Conservation (phyloP, 768 basidiomycete genomes). For the Epithele typhae region DNA sequence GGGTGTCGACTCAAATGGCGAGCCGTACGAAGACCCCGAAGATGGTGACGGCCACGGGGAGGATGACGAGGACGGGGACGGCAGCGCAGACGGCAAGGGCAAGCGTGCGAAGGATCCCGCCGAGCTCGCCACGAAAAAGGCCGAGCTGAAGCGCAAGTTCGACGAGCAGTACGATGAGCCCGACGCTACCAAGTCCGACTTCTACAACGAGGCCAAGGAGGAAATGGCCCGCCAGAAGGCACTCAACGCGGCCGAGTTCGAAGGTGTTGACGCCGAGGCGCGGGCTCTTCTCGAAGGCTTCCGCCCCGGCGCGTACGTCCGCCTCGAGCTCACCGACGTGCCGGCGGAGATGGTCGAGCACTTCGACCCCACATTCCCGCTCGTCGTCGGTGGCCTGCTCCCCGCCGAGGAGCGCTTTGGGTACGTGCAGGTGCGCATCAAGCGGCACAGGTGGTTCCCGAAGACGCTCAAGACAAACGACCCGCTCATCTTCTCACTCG, state of each 20-base stretch:
- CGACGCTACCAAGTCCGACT: slow-evolving; percentile 72
- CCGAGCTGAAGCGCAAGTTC: slow-evolving; percentile 88
- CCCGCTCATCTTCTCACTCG: slow-evolving; percentile 93
- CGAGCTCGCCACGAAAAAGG: slow-evolving; percentile 81
- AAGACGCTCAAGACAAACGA: slow-evolving; percentile 95
- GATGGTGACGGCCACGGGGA: slow-evolving; percentile 37
- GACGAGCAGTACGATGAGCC: slow-evolving; percentile 96
- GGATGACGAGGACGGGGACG: slow-evolving; percentile 30
- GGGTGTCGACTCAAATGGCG: slow-evolving; percentile 34
- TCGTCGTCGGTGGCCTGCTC: slow-evolving; percentile 88
- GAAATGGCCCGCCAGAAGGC: slow-evolving; percentile 83
- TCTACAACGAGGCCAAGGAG: slow-evolving; percentile 89
- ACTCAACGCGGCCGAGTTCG: slow-evolving; percentile 84
- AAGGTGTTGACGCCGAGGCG: slow-evolving; percentile 66
- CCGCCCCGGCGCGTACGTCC: slow-evolving; percentile 87
- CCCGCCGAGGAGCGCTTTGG: slow-evolving; percentile 90
- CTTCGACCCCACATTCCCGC: slow-evolving; percentile 88
- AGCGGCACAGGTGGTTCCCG: slow-evolving; percentile 92
- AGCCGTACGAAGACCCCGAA: slow-evolving; percentile 35
- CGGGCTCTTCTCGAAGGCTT: slow-evolving; percentile 87
- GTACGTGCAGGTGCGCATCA: slow-evolving; percentile 91
- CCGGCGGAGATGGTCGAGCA: slow-evolving; percentile 91
- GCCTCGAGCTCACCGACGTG: slow-evolving; percentile 79
- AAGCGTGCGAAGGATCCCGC: slow-evolving; percentile 28
- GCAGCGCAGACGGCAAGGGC: slow-evolving; percentile 32